Evolutionary conservation across 805 yeast genomes (phyloP), one percentile per base, ranked within the genome.

Genomic region (Metschnikowia anglica): DNA sequence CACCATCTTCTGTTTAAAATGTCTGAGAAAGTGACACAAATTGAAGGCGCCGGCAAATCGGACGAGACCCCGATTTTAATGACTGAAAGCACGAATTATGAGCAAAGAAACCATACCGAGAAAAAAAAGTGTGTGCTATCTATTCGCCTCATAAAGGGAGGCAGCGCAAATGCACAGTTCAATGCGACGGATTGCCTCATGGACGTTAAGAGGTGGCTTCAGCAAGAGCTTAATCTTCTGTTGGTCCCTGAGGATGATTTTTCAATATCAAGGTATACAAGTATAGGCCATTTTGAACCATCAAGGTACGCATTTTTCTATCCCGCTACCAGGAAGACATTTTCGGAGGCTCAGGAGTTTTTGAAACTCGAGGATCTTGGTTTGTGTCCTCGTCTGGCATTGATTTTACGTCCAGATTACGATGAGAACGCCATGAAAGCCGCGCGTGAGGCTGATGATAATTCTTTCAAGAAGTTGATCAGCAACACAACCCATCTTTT

Each of bases 331-430:
- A 65, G 80, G 2, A 75, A 73, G 3, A 75, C 79, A 0, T 70
- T 54, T 41, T 44, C 61, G 10, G 66, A 63, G 21, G 85, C 83
- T 37, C 91, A 88, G 52, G 71, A 72, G 43, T 63, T 54, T 33
- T 53, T 64, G 45, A 63, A 80, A 2, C 65, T 89, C 28, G 59
- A 58, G 19, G 74, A 69, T 3, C 66, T 89, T 41, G 80, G 79
- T 17, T 65, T 89, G 39, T 72, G 77, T 12, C 90, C 91, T 2
- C 71, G 95, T 44, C 82, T 95, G 9, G 87, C 85, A 0, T 61
- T 89, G 36, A 81, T 87, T 18, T 66, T 89, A 49, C 85, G 85
- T 56, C 90, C 93, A 0, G 66, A 72, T 23, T 65, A 54, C 55
- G 67, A 57, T 55, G 63, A 52, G 37, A 40, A 48, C 28, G 51